Evolutionary conservation across 179 eudicot genomes (phyloP), one percentile per base, ranked within the genome.

Genomic region (Silene noctiflora): DNA sequence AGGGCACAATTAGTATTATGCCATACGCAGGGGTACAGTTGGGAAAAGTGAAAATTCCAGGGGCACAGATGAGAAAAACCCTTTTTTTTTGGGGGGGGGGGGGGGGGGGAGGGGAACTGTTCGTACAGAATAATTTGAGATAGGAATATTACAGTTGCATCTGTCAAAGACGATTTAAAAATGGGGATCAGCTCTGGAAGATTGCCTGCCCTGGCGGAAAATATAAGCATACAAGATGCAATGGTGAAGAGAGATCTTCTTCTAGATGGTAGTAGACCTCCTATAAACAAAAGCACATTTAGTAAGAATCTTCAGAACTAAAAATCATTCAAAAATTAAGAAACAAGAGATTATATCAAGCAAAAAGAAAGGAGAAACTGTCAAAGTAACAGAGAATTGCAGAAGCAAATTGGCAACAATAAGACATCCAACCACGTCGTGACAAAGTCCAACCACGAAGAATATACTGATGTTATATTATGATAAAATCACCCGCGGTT

Each of bases 211-310:
- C 87, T 83, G 31, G 98, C 92, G 67, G 92, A 81, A 79, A 87
- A 84, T 77, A 93, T 84, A 44, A 93, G 91, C 98, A 93, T 93
- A 86, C 81, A 83, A 44, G 94, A 88, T 19, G 96, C 94, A 88
- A 87, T 76, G 17, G 89, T 89, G 82, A 89, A 91, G 77, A 93
- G 90, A 79, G 98, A 91, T 87, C 96, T 85, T 84, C 94, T 88
- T 42, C 83, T 87, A 25, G 87, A 87, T 81, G 92, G 90, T 75
- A 77, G 96, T 77, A 92, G 73, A 78, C 87, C 87, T 73, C 89
- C 96, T 93, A 78, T 79, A 84, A 71, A 76, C 69, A 68, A 29
- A 72, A 70, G 66, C 53, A 17, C 42, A 77, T 27, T 60, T 58
- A 79, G 79, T 76, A 73, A 69, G 59, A 66, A 16, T 53, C 63